Conservation (phyloP, 1,284 basidiomycete genomes). For the Coriolopsis trogii region DNA sequence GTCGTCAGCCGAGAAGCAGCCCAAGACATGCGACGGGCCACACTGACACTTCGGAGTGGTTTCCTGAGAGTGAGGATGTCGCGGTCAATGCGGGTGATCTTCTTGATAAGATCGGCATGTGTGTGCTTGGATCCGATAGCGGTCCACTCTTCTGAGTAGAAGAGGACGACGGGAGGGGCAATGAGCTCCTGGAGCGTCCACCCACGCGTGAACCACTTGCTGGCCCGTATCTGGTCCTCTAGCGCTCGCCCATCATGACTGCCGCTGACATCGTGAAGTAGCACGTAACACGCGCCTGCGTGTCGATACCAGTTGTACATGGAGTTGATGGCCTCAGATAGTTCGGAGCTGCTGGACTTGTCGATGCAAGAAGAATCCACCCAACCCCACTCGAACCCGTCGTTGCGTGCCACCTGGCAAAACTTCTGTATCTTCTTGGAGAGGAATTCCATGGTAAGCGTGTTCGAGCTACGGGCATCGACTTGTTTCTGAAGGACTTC, state of each 20-base stretch:
- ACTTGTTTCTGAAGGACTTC: too few species aligned
- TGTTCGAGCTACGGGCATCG: too few species aligned
- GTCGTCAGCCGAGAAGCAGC: slow-evolving; percentile 6
- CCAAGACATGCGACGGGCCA: slow-evolving; percentile 9
- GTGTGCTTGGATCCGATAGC: slow-evolving; percentile 2
- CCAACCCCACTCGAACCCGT: slow-evolving; percentile 7
- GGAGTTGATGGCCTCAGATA: slow-evolving; percentile 14
- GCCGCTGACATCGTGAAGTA: slow-evolving; percentile 8
- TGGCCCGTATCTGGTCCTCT: neutral
- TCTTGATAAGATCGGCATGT: neutral
- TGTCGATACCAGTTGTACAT: slow-evolving; percentile 9
- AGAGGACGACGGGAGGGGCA: slow-evolving; percentile 1
- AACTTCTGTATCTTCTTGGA: slow-evolving; percentile 4
- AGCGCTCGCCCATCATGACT: neutral
- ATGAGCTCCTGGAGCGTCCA: slow-evolving; percentile 17
- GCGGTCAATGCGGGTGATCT: slow-evolving; percentile 2
- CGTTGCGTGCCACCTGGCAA: neutral
- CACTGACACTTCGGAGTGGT: neutral
- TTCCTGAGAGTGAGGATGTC: neutral
- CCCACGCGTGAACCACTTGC: slow-evolving; percentile 5
- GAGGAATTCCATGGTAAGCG: too few species aligned
- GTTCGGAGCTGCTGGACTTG: slow-evolving; percentile 13
- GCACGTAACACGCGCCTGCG: slow-evolving; percentile 6
- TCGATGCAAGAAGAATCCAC: slow-evolving; percentile 15
- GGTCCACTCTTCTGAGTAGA: slow-evolving; percentile 1